Evolutionary conservation across 2,329 filamentous ascomycete genomes (phyloP), one percentile per base, ranked within the genome.

Genomic region (Xylaria polymorpha): DNA sequence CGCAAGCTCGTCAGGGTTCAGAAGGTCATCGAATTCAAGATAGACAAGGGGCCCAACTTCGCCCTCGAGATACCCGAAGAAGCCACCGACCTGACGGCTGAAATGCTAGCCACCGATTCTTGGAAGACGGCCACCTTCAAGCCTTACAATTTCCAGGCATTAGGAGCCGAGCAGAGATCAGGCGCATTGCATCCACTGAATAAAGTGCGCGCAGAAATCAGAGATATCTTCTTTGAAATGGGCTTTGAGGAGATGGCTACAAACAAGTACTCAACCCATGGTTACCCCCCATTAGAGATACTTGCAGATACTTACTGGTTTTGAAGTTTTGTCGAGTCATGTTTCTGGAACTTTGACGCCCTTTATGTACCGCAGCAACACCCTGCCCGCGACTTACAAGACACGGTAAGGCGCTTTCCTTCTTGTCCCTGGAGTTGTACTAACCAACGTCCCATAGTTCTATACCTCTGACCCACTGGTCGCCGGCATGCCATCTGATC

Each of bases 201-300:
- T 84, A 99, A 99, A 85, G 95, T 99, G 76, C 91, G 96, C 74
- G 88, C 93, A 76, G 96, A 98, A 83, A 97, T 99, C 87, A 88
- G 95, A 44, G 55, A 96, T 79, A 98, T 99, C 79, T 99, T 99
- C 90, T 98, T 99, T 83, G 94, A 97, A 80, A 97, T 97, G 91
- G 96, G 95, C 62, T 99, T 98, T 84, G 91, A 95, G 77, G 96
- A 99, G 85, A 98, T 99, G 96, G 93, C 94, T 15, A 98, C 95
- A 59, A 71, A 55, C 70, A 72, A 64, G 67, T 66, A 62, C 57
- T 9, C 37, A 9, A 29, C 22, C 58, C 56, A 39, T 55, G 9
- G 6, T 46, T 8, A 20, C 22, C 46, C 39, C 22, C 46, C 39
- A 14, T 29, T 20, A 35, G 44, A 59, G 35, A 8, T 44, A 44